phyloP scores from a whole-genome alignment of 2,329 filamentous ascomycete genomes.

The Fusarium nurragi region DNA sequence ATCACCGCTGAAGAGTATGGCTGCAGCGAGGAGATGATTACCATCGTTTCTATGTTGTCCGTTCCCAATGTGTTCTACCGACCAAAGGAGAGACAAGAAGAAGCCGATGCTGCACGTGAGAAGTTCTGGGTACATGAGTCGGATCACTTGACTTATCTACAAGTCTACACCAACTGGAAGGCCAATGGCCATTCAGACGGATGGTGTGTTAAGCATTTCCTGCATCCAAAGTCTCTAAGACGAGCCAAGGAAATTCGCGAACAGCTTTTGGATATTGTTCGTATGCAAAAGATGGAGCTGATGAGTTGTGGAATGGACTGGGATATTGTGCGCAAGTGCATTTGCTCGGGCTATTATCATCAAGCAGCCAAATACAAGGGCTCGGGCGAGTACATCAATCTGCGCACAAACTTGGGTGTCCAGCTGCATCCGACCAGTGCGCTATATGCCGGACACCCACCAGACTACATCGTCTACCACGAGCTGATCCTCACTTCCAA shows the following conservation, averaged over 20 bases:
- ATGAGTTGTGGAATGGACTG: slow-evolving; percentile 94
- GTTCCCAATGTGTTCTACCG: slow-evolving; percentile 97
- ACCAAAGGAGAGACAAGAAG: slow-evolving; percentile 94
- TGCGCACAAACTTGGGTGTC: slow-evolving; percentile 92
- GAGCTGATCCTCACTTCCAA: slow-evolving; percentile 96
- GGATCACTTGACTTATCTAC: slow-evolving; percentile 93
- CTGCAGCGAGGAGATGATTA: slow-evolving; percentile 97
- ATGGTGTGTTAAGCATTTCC: slow-evolving; percentile 93
- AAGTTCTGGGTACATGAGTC: slow-evolving; percentile 99
- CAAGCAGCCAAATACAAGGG: slow-evolving; percentile 97
- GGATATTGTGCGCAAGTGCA: slow-evolving; percentile 94
- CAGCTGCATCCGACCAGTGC: slow-evolving; percentile 94
- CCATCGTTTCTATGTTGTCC: slow-evolving; percentile 97
- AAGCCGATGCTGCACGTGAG: slow-evolving; percentile 92
- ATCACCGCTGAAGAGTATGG: slow-evolving; percentile 91
- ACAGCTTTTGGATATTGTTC: slow-evolving; percentile 93
- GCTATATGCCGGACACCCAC: slow-evolving; percentile 92
- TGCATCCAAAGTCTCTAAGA: slow-evolving; percentile 93
- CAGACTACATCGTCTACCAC: slow-evolving; percentile 98
- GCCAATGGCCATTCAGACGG: slow-evolving; percentile 87
- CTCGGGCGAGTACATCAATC: slow-evolving; percentile 96
- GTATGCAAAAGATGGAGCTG: slow-evolving; percentile 88
- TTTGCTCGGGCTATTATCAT: slow-evolving; percentile 98
- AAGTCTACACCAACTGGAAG: slow-evolving; percentile 96
- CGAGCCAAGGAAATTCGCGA: slow-evolving; percentile 94